Base-by-base conservation (phyloP, 768 basidiomycete species). In the Symmetrospora coprosmae region DNA sequence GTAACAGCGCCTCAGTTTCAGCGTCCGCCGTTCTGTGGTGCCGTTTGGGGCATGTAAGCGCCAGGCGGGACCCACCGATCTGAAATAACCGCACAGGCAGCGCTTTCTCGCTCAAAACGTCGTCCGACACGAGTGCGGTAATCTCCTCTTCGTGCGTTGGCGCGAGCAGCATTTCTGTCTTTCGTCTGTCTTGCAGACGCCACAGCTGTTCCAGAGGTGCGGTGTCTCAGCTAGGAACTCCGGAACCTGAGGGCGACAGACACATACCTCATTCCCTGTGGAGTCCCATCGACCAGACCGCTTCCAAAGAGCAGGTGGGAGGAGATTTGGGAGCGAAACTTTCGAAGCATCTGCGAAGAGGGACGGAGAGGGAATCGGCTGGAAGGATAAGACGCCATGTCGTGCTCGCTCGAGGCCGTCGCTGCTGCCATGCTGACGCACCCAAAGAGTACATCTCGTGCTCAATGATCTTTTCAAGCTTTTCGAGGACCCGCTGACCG, bases 131-230 rank as follows among this genome's bases (percentile, higher is more conserved):
- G n/a, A 64, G 48, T 7, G 58, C 17, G 16, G 62, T 64, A 27
- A 64, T 45, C 38, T 64, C 62, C 41, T 64, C 62, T 37, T 64
- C 62, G 35, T 60, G 58, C 2, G 62, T 64, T 30, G 62, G 62
- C 16, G 47, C 62, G 2, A 64, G 62, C 16, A 64, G 39, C 60
- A 49, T 49, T 4, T 64, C 48, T 16, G 34, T n/a, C 30, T 49
- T 40, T 37, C 45, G 47, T 2, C 62, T 58, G 27, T 64, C 62
- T 47, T 52, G 31, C 14, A 64, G 47, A 16, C 47, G 17, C 21
- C 34, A 64, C 1, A 64, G 55, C 62, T 64, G 49, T 23, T 16
- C 17, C 5, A 30, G 30, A 41, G 17, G 23, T 17, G 17, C 14
- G 11, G 30, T 41, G 23, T n/a, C n/a, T 13, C 19, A 6, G 28